Base-by-base conservation (phyloP, 768 basidiomycete genomes). In the Podaxis carcinomalis region DNA sequence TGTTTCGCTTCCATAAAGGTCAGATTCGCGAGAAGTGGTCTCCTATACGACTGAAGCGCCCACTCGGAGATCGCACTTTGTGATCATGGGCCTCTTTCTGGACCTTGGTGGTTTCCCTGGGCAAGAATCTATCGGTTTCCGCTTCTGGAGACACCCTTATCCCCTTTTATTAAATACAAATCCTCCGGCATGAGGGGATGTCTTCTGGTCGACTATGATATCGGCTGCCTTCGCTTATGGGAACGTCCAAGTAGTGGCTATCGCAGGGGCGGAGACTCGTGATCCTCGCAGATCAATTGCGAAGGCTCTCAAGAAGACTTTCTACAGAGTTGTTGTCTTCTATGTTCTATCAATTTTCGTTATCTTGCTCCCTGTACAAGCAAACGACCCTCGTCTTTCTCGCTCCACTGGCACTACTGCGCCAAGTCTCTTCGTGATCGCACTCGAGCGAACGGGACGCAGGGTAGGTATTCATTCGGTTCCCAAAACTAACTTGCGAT, bases 401-500 rank as follows among this genome's bases (percentile, higher is more conserved):
- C 58, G 61, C 36, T 53, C 65, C 21, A 67, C 70, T 51, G 67
- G 68, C 5, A 70, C 78, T 19, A 84, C 78, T 14, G 84, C 81
- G 1, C 74, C 83, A 42, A 89, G 87, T 32, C 90, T 90, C 0
- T 92, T 90, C 71, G 89, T 92, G 40, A 82, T 91, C 60, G 89
- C 88, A 25, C 84, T 90, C 66, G 76, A 72, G 42, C 74, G 78
- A 21, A 83, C 83, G 5, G 85, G 87, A 9, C 81, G 88, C 69
- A 83, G 81, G 70, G 83, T 74, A 19, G 63, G 68, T 50, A n/a
- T 32, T 19, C 56, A 42, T 16, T 50, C 6, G 49, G 52, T 23
- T 59, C 42, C n/a, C 27, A 56, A 23, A 25, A 23, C 23, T 5
- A 21, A 52, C 47, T 40, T 32, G n/a, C 28, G 32, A n/a, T 52